Percentiles rank a stretch among this genome's conserved stretches.
These are phyloP conservation scores for Melanogaster broomeanus DNA, from an alignment of 768 basidiomycete genomes.

Conservation along the genomic window DNA sequence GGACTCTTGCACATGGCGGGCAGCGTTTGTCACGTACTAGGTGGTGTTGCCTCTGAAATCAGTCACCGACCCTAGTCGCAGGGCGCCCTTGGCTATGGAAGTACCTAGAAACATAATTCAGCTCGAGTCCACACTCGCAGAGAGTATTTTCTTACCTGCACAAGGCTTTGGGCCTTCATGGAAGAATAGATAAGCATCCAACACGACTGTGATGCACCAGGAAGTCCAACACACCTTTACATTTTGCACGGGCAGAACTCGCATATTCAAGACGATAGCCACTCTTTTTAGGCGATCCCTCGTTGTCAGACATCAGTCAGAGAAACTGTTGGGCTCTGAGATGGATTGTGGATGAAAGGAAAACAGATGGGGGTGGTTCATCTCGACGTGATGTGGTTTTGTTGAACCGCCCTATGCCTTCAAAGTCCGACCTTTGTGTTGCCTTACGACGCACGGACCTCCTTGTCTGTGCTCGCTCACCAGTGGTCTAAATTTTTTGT, in stretches of 20 bases:
- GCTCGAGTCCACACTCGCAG: not conserved
- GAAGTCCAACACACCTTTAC: constrained; percentile 59
- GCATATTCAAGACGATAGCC: constrained; percentile 85
- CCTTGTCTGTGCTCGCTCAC: constrained; percentile 25
- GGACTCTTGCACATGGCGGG: not conserved
- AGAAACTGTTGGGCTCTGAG: constrained; percentile 16
- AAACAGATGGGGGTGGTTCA: constrained; percentile 36
- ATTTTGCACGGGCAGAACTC: constrained; percentile 64
- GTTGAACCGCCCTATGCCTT: constrained; percentile 39
- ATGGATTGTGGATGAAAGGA: constrained; percentile 28
- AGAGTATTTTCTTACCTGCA: constrained; percentile 44
- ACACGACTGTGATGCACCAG: constrained; percentile 13
- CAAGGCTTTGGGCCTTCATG: constrained; percentile 76
- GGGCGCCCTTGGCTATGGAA: constrained; percentile 65
- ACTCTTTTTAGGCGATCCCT: constrained; percentile 34
- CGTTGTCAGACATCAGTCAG: constrained; percentile 35
- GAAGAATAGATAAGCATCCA: constrained; percentile 18
- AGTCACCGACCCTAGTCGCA: constrained; percentile 75
- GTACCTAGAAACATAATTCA: constrained; percentile 50
- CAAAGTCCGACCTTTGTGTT: constrained; percentile 38
- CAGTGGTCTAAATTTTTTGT: constrained; percentile 17
- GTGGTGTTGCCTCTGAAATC: constrained; percentile 69
- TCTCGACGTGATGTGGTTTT: constrained; percentile 41
- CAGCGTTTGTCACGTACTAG: constrained; percentile 53
- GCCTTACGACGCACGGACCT: constrained; percentile 38